Base-by-base conservation (phyloP, 1,139 yeast genomes). In the Yamadazyma atmosphaerica region DNA sequence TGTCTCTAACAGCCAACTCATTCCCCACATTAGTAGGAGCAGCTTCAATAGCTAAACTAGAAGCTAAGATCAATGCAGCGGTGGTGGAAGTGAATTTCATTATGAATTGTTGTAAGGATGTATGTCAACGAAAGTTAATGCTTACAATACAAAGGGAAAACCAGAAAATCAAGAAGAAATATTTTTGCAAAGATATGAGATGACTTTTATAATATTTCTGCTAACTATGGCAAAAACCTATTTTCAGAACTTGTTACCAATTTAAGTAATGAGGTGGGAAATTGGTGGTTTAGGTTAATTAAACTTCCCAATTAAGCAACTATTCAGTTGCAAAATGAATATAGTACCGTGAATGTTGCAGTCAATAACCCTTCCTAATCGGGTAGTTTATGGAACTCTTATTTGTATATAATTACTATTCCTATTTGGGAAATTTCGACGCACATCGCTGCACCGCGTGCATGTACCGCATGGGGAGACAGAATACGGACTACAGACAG, bases 1-100 rank as follows among this genome's bases (percentile, higher is more conserved):
- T 38, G 34, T 68, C 68, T 56, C 74, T 67, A 39, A 48, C 56
- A 21, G 66, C 44, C 42, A 71, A 55, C 26, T 46, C 49, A 23
- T 27, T 35, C 5, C 50, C 54, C 15, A 46, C 44, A 30, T 51
- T 40, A 27, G 63, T 53, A 36, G 75, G 74, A 28, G 70, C 65
- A 40, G 73, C 74, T 30, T 55, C 44, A 28, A 63, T 61, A 8
- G 61, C 45, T 17, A 66, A 50, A 38, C 61, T 45, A 34, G 60
- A 52, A 25, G 72, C 70, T 50, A 68, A 55, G 36, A 58, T 51
- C 43, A 66, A 51, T 29, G 73, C 58, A 44, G 41, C 43, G 34
- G 46, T 32, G n/a, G 42, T 22, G 17, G 41, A 19, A 14, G 23
- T 16, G 8, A 30, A 19, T 30, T 19, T 30, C 33, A 30, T 30